phyloP scores from a whole-genome alignment of 2,329 filamentous ascomycete species.

The Microsporum canis region DNA sequence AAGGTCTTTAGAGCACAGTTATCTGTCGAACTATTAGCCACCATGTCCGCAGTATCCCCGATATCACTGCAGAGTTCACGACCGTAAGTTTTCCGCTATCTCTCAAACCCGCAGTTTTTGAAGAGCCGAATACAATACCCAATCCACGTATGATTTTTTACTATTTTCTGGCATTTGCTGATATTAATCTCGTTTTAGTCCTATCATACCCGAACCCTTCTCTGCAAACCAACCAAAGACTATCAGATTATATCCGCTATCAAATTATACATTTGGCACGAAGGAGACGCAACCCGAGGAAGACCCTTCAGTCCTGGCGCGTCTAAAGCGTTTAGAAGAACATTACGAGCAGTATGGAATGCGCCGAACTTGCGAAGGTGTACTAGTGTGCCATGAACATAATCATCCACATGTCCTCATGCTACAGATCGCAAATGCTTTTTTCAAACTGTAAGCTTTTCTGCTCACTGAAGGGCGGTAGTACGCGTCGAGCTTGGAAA shows the following conservation, averaged over 20 bases:
- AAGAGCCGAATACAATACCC: neutral
- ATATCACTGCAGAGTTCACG: conserved; percentile 64
- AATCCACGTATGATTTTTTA: neutral
- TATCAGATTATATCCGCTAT: conserved; percentile 84
- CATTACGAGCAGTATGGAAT: conserved; percentile 89
- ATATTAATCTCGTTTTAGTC: conserved; percentile 34
- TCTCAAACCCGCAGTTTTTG: neutral
- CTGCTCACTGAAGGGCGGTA: neutral
- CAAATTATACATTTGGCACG: conserved; percentile 97
- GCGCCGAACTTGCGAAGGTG: conserved; percentile 92
- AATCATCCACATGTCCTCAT: conserved; percentile 98
- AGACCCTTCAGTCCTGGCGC: conserved; percentile 86
- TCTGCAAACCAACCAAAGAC: conserved; percentile 79
- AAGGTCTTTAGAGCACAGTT: neutral
- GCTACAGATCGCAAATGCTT: conserved; percentile 98
- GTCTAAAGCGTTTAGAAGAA: conserved; percentile 87
- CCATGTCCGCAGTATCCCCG: conserved; percentile 76
- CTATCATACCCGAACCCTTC: conserved; percentile 70
- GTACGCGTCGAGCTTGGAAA: neutral
- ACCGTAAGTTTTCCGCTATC: conserved; percentile 38
- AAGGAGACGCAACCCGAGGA: conserved; percentile 98
- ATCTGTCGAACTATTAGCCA: neutral
- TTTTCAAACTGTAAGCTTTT: conserved; percentile 71
- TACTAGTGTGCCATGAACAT: conserved; percentile 96
- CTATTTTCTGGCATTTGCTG: neutral